Conservation (phyloP, 2,329 filamentous ascomycete species). For the Colletotrichum eremochloae region DNA sequence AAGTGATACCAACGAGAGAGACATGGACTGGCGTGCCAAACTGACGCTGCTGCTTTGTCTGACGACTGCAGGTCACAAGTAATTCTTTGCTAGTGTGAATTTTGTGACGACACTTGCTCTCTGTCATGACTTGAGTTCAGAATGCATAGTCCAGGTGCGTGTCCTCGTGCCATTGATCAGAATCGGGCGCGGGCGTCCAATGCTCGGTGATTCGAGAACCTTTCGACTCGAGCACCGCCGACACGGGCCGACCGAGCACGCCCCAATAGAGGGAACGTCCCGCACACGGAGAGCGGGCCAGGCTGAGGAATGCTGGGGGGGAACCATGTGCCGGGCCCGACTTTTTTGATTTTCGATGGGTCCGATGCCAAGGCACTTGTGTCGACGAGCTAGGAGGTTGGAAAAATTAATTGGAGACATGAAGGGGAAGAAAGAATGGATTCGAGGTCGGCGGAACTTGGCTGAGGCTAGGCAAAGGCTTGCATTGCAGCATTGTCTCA, state of each 20-base stretch:
- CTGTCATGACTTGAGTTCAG: not conserved
- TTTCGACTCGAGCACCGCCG: constrained; percentile 1
- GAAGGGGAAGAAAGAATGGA: not conserved
- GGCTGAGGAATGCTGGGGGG: constrained; percentile 10
- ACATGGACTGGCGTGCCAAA: no score
- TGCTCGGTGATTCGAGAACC: constrained; percentile 22
- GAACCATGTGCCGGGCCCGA: constrained; percentile 10
- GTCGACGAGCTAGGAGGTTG: constrained; percentile 4
- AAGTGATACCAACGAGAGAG: not conserved
- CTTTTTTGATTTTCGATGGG: not conserved
- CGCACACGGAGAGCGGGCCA: constrained; percentile 12
- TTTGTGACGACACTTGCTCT: not conserved
- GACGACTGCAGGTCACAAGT: not conserved
- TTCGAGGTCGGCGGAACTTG: not conserved
- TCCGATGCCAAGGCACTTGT: constrained; percentile 29
- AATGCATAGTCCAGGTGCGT: not conserved
- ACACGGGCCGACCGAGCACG: not conserved
- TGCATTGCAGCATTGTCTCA: constrained; percentile 21
- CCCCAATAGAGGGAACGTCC: not conserved
- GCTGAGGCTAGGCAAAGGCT: not conserved
- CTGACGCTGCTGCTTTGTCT: no score
- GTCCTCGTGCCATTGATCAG: not conserved
- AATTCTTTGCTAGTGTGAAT: not conserved
- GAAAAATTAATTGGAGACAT: not conserved
- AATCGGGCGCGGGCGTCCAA: not conserved